Base-by-base conservation (phyloP, 805 yeast species). In the Kluyveromyces siamensis region DNA sequence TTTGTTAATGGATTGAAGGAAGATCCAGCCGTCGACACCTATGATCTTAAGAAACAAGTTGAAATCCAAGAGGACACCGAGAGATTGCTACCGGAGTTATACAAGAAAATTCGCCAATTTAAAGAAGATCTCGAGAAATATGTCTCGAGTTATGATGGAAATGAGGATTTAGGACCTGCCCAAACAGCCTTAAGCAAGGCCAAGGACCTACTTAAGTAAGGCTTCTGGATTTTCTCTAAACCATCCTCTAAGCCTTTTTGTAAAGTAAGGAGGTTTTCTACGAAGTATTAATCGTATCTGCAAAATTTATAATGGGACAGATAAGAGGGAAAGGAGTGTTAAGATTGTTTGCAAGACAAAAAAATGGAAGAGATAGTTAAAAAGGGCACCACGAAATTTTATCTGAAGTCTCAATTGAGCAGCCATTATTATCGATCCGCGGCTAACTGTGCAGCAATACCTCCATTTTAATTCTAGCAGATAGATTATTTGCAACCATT, bases 41-140 rank as follows among this genome's bases (percentile, higher is more conserved):
- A 83, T 58, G 89, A 83, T 48, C 62, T 84, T 55, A 83, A 81
- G 65, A 72, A 72, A 53, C 76, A 68, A 59, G 68, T 66, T 8
- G 79, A 75, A 55, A 77, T 80, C 1, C 63, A 75, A 18, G 70
- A 72, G n/a, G 85, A 80, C 52, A 79, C 83, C 13, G 68, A 71
- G 46, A 71, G 74, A 48, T 70, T 80, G 58, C 58, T 77, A 17
- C 83, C 83, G 1, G 73, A 72, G 19, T 60, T 80, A 30, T 68
- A 68, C 50, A 64, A 61, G 44, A 72, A 75, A 55, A 67, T 79
- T 40, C 53, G 56, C 18, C 68, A 74, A 44, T 70, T 73, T 41
- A 58, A 60, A 19, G 63, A 55, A 1, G 63, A 70, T 17, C 61
- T 81, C 43, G 67, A 69, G 35, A 66, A 67, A 27, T 75, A 64